Evolutionary conservation across 2,329 filamentous ascomycete genomes (phyloP).

Genomic region (Fusarium pseudocircinatum): DNA sequence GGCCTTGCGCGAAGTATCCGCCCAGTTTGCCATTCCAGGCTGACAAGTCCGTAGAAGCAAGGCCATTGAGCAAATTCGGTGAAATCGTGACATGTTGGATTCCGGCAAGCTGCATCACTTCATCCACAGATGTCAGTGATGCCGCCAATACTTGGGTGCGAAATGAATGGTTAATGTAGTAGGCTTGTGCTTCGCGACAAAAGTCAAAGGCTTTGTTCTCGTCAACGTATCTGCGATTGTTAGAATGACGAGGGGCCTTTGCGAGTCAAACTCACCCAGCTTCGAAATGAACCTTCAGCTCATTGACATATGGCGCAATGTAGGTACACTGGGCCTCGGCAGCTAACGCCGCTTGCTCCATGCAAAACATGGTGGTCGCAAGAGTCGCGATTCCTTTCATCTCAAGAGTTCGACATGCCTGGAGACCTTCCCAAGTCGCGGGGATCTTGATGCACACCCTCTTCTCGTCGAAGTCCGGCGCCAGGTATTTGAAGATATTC

Average conservation of each 20-base stretch:
- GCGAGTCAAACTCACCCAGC: constrained; percentile 48
- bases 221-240: constrained; percentile 55
- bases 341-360: constrained; percentile 68
- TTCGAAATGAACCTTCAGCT: constrained; percentile 70
- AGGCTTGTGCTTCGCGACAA: constrained; percentile 61
- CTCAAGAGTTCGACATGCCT: constrained; percentile 66
- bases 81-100: constrained; percentile 68
- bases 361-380: constrained; percentile 70
- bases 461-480: constrained; percentile 50
- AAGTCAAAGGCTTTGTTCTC: constrained; percentile 60
- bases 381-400: constrained; percentile 64
- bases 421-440: constrained; percentile 70
- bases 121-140: constrained; percentile 64
- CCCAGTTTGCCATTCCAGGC: constrained; percentile 46
- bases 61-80: constrained; percentile 59
- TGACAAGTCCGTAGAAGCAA: constrained; percentile 52
- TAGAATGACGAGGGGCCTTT: neutral
- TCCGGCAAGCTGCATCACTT: constrained; percentile 67
- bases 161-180: constrained; percentile 55
- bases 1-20: constrained; percentile 44
- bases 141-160: constrained; percentile 65
- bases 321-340: constrained; percentile 67
- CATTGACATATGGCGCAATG: constrained; percentile 73
- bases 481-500: constrained; percentile 36
- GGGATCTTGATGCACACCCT: constrained; percentile 72